Conservation (phyloP, 2,329 filamentous ascomycete genomes). For the Diaporthe batatas region DNA sequence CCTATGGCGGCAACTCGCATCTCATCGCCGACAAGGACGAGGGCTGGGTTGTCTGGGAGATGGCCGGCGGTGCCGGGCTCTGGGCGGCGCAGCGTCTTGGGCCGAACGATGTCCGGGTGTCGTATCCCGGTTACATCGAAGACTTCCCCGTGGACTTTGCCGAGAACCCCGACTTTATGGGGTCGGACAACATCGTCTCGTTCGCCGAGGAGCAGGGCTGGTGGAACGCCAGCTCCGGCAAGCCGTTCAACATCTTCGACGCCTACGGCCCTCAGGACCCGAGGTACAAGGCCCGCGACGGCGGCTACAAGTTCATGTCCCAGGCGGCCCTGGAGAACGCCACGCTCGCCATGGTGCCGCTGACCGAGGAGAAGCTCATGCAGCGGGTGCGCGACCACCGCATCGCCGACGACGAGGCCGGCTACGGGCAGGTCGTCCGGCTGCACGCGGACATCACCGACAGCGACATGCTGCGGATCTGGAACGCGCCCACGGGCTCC, state of each 20-base stretch:
- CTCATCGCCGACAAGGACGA: slow-evolving; percentile 26
- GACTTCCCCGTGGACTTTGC: slow-evolving; percentile 25
- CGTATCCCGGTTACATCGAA: slow-evolving; percentile 18
- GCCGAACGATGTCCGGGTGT: neutral
- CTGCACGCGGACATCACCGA: slow-evolving; percentile 6
- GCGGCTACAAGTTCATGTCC: slow-evolving; percentile 15
- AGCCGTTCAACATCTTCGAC: slow-evolving; percentile 20
- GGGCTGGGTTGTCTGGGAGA: slow-evolving; percentile 26
- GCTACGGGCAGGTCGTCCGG: slow-evolving; percentile 21
- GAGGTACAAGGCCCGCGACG: slow-evolving; percentile 26
- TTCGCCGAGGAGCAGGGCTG: slow-evolving; percentile 22
- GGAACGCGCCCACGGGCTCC: slow-evolving; percentile 20
- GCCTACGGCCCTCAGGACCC: slow-evolving; percentile 26
- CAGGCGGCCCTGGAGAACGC: slow-evolving; percentile 17
- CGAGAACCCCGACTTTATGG: neutral
- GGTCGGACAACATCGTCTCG: slow-evolving; percentile 17
- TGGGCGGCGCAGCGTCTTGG: slow-evolving; percentile 19
- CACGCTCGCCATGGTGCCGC: slow-evolving; percentile 7
- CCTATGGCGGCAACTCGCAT: slow-evolving; percentile 4
- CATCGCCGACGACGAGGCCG: slow-evolving; percentile 24
- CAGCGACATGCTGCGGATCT: slow-evolving; percentile 20
- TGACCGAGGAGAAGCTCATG: slow-evolving; percentile 27
- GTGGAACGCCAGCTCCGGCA: slow-evolving; percentile 18
- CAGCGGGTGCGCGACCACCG: slow-evolving; percentile 25
- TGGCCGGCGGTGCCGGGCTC: slow-evolving; percentile 9